Evolutionary conservation across 176 grass and related monocot species (phyloP), one percentile per base, ranked within the genome.

Genomic region (Poa annua): DNA sequence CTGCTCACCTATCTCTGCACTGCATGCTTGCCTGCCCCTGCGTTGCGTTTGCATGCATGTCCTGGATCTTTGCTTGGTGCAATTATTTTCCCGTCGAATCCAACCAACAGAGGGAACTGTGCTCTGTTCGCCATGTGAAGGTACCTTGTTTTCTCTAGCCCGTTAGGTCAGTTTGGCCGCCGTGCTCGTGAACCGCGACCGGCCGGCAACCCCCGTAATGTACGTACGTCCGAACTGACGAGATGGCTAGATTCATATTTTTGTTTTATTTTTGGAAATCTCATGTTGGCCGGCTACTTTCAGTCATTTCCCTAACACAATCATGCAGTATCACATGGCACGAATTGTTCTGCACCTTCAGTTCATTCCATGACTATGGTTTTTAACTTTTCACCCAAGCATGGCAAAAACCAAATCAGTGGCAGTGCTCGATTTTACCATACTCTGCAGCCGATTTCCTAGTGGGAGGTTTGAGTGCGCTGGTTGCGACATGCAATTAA

Each of bases 81-180:
- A 83, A 66, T 83, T 86, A 90, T 90, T 83, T 87, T 85, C 8
- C 19, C 47, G 45, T 50, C 83, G 83, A 82, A 90, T 78, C 88
- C 83, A 90, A 82, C 88, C 74, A 79, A 86, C 15, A 11, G 49
- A 45, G 44, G 42, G 60, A 56, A 10, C 33, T 57, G 70, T 51
- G 47, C 14, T 26, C 83, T 86, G 79, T 79, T 83, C 5, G 74
- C 26, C 88, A 90, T 83, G 88, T 90, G 88, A 90, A 82, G 35
- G 60, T 38, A 20, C 5, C 0, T 66, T 76, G 77, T 54, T 86
- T 25, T 81, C 63, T 41, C 48, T 86, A 24, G 51, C 76, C 47
- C 53, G 39, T 42, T 42, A 42, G 35, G 35, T 36, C 35, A 36
- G 35, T n/a, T 19, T 21, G 78, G 78, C 26, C 29, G 29, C 78